These are phyloP conservation scores for Colletotrichum horii DNA, from an alignment of 2,329 filamentous ascomycete genomes.

Conservation along the genomic window DNA sequence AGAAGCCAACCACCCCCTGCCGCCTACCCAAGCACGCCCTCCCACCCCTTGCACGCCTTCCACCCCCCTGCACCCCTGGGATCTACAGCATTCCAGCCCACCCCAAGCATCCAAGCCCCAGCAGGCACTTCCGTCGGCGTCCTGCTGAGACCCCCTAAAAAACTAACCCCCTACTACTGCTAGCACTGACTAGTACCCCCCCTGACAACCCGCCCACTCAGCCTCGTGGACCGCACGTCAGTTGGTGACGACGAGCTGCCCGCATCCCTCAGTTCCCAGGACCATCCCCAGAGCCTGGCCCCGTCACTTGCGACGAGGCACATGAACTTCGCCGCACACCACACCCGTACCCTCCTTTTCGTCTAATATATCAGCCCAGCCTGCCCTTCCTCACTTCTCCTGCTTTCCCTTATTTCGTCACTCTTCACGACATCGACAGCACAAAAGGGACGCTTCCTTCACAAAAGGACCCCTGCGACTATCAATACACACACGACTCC, in stretches of 20 bases:
- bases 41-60: constrained; percentile 4
- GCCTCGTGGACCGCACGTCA: constrained; percentile 51
- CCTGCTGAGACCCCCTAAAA: constrained; percentile 22
- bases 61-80: constrained; percentile 17
- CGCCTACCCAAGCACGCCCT: constrained; percentile 4
- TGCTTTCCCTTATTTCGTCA: constrained; percentile 4
- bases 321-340: constrained; percentile 34
- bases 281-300: constrained; percentile 10
- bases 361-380: constrained; percentile 24
- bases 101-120: constrained; percentile 22
- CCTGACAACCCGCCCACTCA: constrained; percentile 32
- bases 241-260: constrained; percentile 37
- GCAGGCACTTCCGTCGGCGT: constrained; percentile 20
- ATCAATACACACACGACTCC: constrained; percentile 18
- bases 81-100: constrained; percentile 23
- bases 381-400: neutral
- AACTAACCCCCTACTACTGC: constrained; percentile 17
- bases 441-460: constrained; percentile 30
- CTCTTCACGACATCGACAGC: constrained; percentile 6
- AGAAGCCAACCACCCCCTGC: constrained; percentile 9
- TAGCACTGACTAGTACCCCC: constrained; percentile 9
- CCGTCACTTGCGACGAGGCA: constrained; percentile 15
- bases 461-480: constrained; percentile 25
- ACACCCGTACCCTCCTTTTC: constrained; percentile 23
- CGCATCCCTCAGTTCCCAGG: constrained; percentile 22